Evolutionary conservation across 176 grass and related monocot genomes (phyloP).

Genomic region (Tuctoria greenei): DNA sequence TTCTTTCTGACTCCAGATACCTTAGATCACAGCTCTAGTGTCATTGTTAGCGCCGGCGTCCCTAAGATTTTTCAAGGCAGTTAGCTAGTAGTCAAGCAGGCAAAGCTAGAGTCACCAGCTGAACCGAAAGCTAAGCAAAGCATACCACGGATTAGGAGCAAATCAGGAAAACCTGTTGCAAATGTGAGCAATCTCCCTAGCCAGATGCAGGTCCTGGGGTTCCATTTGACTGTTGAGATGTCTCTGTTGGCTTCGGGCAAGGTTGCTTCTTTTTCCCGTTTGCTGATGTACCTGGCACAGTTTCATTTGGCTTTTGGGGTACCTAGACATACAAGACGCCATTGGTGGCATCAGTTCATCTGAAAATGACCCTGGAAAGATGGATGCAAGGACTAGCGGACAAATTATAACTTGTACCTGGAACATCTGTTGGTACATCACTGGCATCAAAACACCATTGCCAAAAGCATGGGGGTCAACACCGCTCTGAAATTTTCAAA

Average conservation of each 20-base stretch:
- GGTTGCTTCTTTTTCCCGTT: constrained; percentile 64
- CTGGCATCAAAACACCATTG: constrained; percentile 84
- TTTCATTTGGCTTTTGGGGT: constrained; percentile 65
- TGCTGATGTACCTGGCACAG: constrained; percentile 43
- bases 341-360: constrained; percentile 15
- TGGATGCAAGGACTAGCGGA: constrained; percentile 20
- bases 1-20: background rate
- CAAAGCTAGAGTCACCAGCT: background rate
- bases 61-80: background rate
- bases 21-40: background rate
- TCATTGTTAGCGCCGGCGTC: background rate
- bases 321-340: constrained; percentile 46
- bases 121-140: background rate
- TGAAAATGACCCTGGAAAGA: constrained; percentile 4
- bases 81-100: background rate
- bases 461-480: constrained; percentile 94
- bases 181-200: constrained; percentile 27
- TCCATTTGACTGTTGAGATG: constrained; percentile 57
- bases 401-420: constrained; percentile 55
- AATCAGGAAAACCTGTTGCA: constrained; percentile 23
- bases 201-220: constrained; percentile 45
- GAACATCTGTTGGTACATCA: constrained; percentile 84
- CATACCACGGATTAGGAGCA: background rate
- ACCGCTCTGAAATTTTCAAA: constrained; percentile 65
- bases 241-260: constrained; percentile 52